Percentiles rank a stretch among this genome's conserved stretches.
Conservation (phyloP, 2,329 filamentous ascomycete species). For the Curvularia verruculosa region DNA sequence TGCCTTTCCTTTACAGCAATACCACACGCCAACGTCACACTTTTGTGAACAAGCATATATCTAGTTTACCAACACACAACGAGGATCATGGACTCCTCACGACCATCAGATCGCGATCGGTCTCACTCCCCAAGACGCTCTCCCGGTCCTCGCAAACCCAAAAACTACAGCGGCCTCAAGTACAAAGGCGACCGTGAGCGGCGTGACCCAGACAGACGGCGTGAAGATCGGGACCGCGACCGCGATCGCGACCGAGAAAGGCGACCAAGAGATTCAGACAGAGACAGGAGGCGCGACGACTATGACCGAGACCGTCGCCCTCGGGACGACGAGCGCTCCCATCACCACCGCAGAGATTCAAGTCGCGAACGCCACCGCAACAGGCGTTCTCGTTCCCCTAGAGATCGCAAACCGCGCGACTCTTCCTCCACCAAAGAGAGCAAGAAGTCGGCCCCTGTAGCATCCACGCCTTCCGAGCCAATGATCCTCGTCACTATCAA, state of each 20-base stretch:
- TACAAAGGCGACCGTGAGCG: conserved; percentile 56
- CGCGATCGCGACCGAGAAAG: conserved; percentile 36
- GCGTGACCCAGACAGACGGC: conserved; percentile 14
- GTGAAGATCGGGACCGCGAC: conserved; percentile 9
- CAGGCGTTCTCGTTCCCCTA: conserved; percentile 1
- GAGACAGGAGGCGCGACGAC: conserved; percentile 16
- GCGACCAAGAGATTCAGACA: conserved; percentile 21
- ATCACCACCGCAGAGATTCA: conserved; percentile 1
- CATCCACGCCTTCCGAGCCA: conserved; percentile 61
- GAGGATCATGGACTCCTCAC: conserved; percentile 15
- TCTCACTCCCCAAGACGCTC: conserved; percentile 38
- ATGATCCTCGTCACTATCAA: conserved; percentile 97
- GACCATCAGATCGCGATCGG: conserved; percentile 24
- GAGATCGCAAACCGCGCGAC: conserved; percentile 21
- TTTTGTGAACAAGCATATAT: neutral
- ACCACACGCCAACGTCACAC: neutral
- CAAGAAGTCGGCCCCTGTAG: conserved; percentile 24
- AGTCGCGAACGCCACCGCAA: conserved; percentile 13
- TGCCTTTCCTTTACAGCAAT: neutral
- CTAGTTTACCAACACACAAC: neutral
- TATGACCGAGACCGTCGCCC: conserved; percentile 5
- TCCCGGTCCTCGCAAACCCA: conserved; percentile 26
- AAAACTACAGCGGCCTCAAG: conserved; percentile 60
- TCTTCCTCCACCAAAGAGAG: conserved; percentile 7
- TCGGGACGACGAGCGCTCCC: conserved; percentile 7